Evolutionary conservation across 371 early-diverging fungal species (phyloP).

Genomic region (Mucor plumbeus): DNA sequence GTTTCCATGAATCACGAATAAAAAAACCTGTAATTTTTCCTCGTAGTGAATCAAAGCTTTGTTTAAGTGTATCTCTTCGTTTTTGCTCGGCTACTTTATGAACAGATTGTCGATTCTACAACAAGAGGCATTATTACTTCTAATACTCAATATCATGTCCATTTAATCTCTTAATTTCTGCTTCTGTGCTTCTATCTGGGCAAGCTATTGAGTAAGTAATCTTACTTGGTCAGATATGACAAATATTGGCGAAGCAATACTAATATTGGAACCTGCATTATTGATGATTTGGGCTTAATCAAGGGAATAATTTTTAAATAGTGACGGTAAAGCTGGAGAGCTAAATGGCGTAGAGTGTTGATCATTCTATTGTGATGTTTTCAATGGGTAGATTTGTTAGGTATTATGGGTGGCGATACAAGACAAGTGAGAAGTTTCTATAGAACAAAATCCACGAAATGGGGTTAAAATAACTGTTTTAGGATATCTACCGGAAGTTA

Average conservation of each 20-base stretch:
- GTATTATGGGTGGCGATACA: not conserved
- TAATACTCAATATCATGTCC: not conserved
- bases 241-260: too few species aligned
- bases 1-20: conserved; percentile 25
- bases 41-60: conserved; percentile 81
- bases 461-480: too few species aligned
- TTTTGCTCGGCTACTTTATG: conserved; percentile 92
- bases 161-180: not conserved
- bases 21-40: conserved; percentile 66
- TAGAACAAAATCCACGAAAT: not conserved
- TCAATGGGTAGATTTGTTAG: not conserved
- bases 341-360: not conserved
- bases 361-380: not conserved
- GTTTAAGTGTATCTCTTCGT: conserved; percentile 82
- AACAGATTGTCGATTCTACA: conserved; percentile 67
- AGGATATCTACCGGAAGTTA: not conserved
- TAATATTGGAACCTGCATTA: too few species aligned
- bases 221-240: not conserved
- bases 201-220: not conserved
- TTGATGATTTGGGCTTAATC: too few species aligned
- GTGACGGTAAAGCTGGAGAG: not conserved
- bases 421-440: not conserved
- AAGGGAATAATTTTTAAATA: not conserved
- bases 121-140: not conserved
- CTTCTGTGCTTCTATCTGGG: not conserved